Evolutionary conservation across 2,329 filamentous ascomycete species (phyloP), one percentile per base, ranked within the genome.

Genomic region (Penicillium sp.): DNA sequence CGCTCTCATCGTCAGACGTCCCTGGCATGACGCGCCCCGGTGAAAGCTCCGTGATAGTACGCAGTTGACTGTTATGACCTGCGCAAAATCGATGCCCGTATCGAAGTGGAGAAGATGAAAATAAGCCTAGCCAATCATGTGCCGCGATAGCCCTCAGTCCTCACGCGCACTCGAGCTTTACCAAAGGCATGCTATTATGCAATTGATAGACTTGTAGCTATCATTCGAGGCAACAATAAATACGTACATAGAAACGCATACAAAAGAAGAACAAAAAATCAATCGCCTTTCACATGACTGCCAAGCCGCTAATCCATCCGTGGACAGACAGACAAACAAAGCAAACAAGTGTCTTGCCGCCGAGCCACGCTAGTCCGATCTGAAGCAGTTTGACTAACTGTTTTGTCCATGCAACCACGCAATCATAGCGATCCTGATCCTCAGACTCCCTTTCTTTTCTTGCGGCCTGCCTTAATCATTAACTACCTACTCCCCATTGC

Each of bases 1-100:
- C 72, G 49, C 69, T 67, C 30, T 75, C 71, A 49, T 73, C 69
- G 45, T 63, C 67, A 26, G 67, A 65, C 14, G 40, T 33, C 23
- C 47, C 47, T 23, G 56, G 21, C 55, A 57, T 57, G 12, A 18
- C 46, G 18, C 42, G 16, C 38, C 21, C 24, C 12, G 6, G 12
- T 28, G 7, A 7, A 26, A 24, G 26, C 28, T 33, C 28, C 12
- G 28, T 16, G 12, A 28, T 35, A n/a, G n/a, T n/a, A n/a, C n/a
- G n/a, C n/a, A 21, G 16, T 48, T 35, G 30, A 16, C 30, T 8
- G 8, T 11, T 21, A n/a, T n/a, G n/a, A n/a, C n/a, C n/a, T n/a
- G 20, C 40, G 26, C 50, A 45, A 45, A 33, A 21, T 26, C 18
- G 23, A 40, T n/a, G 24, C 40, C 20, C 21, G 30, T 3, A 42